Evolutionary conservation across 805 yeast genomes (phyloP).

Genomic region (Saccharomycopsis sp.): DNA sequence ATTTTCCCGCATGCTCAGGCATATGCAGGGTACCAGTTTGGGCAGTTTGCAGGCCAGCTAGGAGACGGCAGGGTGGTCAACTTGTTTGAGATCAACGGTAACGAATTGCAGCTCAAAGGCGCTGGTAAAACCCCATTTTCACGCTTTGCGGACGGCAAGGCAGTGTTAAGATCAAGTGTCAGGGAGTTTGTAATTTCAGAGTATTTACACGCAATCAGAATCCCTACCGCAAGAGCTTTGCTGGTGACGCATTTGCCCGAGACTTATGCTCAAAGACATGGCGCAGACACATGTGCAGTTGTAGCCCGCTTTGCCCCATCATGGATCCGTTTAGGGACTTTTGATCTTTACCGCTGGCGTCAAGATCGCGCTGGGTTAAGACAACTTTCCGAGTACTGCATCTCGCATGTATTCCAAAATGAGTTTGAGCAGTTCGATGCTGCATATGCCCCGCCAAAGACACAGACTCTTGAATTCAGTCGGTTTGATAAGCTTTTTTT

Average conservation of each 20-base stretch:
- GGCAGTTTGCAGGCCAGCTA: slow-evolving; percentile 91
- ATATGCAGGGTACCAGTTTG: slow-evolving; percentile 96
- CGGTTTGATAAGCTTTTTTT: slow-evolving; percentile 66
- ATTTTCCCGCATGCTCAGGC: slow-evolving; percentile 83
- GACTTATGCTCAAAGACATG: slow-evolving; percentile 66
- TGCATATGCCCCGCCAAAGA: slow-evolving; percentile 7
- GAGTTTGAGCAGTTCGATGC: slow-evolving; percentile 24
- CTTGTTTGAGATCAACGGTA: slow-evolving; percentile 63
- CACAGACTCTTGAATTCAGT: slow-evolving; percentile 32
- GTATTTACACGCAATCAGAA: slow-evolving; percentile 68
- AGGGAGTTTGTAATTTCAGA: slow-evolving; percentile 86
- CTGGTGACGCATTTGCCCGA: slow-evolving; percentile 66
- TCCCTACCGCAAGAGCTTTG: slow-evolving; percentile 82
- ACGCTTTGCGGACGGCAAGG: slow-evolving; percentile 95
- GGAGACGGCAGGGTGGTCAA: slow-evolving; percentile 93
- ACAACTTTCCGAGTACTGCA: slow-evolving; percentile 62
- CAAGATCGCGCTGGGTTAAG: slow-evolving; percentile 60
- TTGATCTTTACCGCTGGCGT: slow-evolving; percentile 73
- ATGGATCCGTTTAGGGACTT: slow-evolving; percentile 86
- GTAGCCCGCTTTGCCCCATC: slow-evolving; percentile 76
- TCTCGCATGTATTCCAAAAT: slow-evolving; percentile 45
- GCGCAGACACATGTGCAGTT: slow-evolving; percentile 75
- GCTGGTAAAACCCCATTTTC: slow-evolving; percentile 89
- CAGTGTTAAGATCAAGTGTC: slow-evolving; percentile 80
- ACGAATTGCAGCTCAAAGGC: slow-evolving; percentile 82